Evolutionary conservation across 352 stramenopile genomes (phyloP), one percentile per base, ranked within the genome.

Genomic region (Phytophthora nicotianae): DNA sequence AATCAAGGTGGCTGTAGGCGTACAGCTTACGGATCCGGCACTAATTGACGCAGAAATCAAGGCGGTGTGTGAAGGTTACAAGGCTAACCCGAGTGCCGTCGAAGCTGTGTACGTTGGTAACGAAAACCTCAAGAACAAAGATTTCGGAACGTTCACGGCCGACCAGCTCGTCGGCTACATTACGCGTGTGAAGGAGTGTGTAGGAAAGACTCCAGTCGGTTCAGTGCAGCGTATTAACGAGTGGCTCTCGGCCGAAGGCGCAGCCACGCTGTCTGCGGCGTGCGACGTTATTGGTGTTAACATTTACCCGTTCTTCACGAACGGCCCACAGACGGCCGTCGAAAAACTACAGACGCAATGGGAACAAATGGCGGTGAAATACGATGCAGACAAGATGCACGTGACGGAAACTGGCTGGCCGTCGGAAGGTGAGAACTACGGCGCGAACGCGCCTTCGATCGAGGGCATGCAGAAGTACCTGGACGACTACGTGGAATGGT

Each of bases 301-400:
- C 63, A 89, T 93, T 52, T 90, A 93, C 62, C 76, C 83, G 46
- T 93, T 93, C 72, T 91, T 90, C 64, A 85, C 83, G 8, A 62
- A 65, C 20, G 64, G 68, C 0, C 48, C 56, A 5, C 64, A 77
- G 40, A 65, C 32, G 13, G 74, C 78, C 8, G 72, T 91, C 13
- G 71, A 84, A 14, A 87, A 88, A 50, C 46, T 91, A 37, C 55
- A 88, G 61, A 64, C 57, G 3, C 82, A 88, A 64, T 88, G 71
- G 69, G 55, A 72, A 9, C 65, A 84, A 57, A 72, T 91, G 41
- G 54, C 48, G 0, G 56, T 46, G 5, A 83, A 85, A 43, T 89
- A 83, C 50, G 50, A 68, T 14, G 50, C 62, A 3, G 50, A 62
- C 35, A 89, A 84, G 45, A 20, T 86, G 20, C 70, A 70, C 41